Base-by-base conservation (phyloP, 2,329 filamentous ascomycete genomes). In the Arthrinium puccinioides region DNA sequence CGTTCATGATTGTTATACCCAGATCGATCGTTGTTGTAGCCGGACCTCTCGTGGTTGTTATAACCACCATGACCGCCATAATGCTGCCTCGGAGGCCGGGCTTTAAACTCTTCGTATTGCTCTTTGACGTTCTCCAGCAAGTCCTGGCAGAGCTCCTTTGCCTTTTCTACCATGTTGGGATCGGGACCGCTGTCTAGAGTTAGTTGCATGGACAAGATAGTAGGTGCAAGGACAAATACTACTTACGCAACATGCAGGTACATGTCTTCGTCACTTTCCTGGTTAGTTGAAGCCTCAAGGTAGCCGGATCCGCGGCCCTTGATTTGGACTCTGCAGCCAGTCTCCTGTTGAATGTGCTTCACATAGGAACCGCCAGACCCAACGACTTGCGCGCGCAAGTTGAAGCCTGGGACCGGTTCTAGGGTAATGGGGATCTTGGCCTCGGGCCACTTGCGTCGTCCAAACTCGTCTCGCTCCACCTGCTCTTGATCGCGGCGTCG, bases 401-500 rank as follows among this genome's bases (percentile, higher is more conserved):
- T 98, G 66, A 98, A 98, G 15, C 92, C 92, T 18, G 82, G 87
- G 37, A 97, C 79, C 0, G 90, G 86, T 50, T 97, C 92, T 40
- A 98, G 79, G 44, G 81, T 79, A 50, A 98, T 89, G 2, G 87
- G 82, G 34, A 98, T 94, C 52, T 85, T 87, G 64, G 96, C 88
- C 56, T 97, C 92, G 1, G 92, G 90, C 92, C 92, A 98, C 86
- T 97, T 98, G 49, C 89, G 87, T 54, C 90, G 79, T 48, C 89
- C 90, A 59, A 83, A 88, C 56, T 95, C 87, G 54, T 96, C 90
- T 41, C 87, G 79, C 62, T 97, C 92, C 32, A 94, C 79, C 40
- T 75, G 76, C 47, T 92, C 85, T 27, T 76, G 76, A 45, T 94
- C 87, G 41, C 87, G 76, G 44, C 88, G 82, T 51, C 87, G 82